Base-by-base conservation (phyloP, 805 yeast genomes). In the Nakazawaea pomicola region DNA sequence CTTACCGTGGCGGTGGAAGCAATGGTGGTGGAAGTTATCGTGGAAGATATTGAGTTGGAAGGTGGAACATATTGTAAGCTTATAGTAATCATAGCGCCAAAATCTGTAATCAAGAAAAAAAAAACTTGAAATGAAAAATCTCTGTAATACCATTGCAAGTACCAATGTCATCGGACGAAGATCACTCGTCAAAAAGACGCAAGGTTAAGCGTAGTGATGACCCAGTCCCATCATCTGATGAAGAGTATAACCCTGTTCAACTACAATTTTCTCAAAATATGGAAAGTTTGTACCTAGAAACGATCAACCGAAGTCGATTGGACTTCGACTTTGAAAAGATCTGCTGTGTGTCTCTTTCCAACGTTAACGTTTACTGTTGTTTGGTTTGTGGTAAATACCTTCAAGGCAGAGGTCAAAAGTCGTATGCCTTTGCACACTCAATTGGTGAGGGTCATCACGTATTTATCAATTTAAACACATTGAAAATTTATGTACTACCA, bases 251-350 rank as follows among this genome's bases (percentile, higher is more conserved):
- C 4, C 3, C 19, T 4, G 19, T 9, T 18, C 11, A 24, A 6
- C 17, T 23, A 3, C 12, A 5, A 5, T 17, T n/a, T 18, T 6
- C 36, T 17, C 17, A 32, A 6, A 20, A 29, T 10, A 18, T 46
- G 19, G 33, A 39, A 8, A 45, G 52, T 28, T 45, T 52, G 12
- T 68, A 68, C 45, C 50, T 69, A 11, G 69, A 65, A 27, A 64
- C 72, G n/a, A 54, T 76, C 29, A 65, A 75, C 46, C 53, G 76
- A 29, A 48, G 57, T 7, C 48, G 58, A 4, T 58, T 77, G 15
- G 87, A 86, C 53, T 85, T 86, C 55, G 95, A 84, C 54, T 70
- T 73, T 38, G 87, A 81, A 33, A 78, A 78, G 52, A 57, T 74
- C 1, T 86, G 95, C 57, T 68, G 76, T 32, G 73, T 80, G 0